Base-by-base conservation (phyloP, 2,329 filamentous ascomycete species). In the Colletotrichum zoysiae region DNA sequence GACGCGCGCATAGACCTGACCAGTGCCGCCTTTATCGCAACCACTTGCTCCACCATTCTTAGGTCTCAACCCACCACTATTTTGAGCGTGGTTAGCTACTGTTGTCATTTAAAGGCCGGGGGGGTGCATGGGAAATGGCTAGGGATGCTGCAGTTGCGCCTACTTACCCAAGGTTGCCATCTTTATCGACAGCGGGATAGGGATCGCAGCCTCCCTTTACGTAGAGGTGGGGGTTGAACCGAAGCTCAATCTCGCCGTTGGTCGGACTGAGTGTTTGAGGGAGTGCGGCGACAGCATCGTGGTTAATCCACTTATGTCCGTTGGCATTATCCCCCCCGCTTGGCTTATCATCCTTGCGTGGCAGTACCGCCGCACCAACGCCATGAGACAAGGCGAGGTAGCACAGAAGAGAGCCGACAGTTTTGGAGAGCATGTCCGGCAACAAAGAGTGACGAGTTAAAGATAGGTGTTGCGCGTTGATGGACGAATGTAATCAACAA, bases 161-260 rank as follows among this genome's bases (percentile, higher is more conserved):
- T 23, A 5, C 51, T 65, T 65, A 65, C 53, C 63, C 53, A n/a
- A 58, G 63, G 26, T 35, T 56, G 6, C 50, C 61, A n/a, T 14
- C 44, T 1, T 30, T n/a, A 30, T 65, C 42, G 30, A 57, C 55
- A 5, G 53, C 63, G 9, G 63, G 53, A 20, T 65, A 65, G 4
- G 63, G 63, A 50, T 65, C 63, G 30, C 63, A 65, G 6, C 63
- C 63, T 26, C 53, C 63, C 3, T 7, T 7, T 1, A 50, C 53
- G 40, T 5, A 46, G 14, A 65, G 30, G 16, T 8, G 9, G n/a
- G 63, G 63, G 42, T 14, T 65, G 11, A 65, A 59, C 8, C 63
- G 53, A 46, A 50, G 63, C 46, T 65, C 51, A 11, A 59, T 6
- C 26, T 65, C 63, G 0, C 56, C 63, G 5, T 40, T 11, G 0